phyloP scores from a whole-genome alignment of 1,284 basidiomycete species.

The Melanopsichium pennsylvanicum region DNA sequence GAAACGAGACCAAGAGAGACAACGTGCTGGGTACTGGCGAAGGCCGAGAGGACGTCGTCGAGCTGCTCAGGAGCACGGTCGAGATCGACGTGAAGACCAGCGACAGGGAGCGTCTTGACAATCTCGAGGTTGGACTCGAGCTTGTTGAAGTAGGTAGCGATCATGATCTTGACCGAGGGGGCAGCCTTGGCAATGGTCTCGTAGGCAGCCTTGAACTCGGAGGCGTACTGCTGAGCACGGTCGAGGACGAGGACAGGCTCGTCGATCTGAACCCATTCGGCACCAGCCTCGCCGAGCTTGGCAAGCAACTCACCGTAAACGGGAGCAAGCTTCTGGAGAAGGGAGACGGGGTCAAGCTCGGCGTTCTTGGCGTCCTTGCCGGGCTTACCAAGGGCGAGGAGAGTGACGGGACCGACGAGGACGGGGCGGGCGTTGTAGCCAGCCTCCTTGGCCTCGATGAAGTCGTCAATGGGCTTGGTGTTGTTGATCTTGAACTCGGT shows the following conservation, averaged over 20 bases:
- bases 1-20: conserved; percentile 97
- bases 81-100: conserved; percentile 95
- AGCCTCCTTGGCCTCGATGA: conserved; percentile 89
- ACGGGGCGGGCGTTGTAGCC: conserved; percentile 94
- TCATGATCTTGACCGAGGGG: conserved; percentile 79
- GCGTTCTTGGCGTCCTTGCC: conserved; percentile 80
- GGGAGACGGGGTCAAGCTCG: conserved; percentile 87
- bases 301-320: conserved; percentile 90
- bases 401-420: conserved; percentile 93
- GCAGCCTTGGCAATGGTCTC: conserved; percentile 80
- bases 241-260: conserved; percentile 97
- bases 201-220: conserved; percentile 84
- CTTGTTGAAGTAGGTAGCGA: conserved; percentile 93
- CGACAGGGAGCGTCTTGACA: conserved; percentile 89
- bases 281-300: conserved; percentile 91
- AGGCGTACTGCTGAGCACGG: conserved; percentile 78
- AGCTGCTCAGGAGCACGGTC: conserved; percentile 88
- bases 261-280: conserved; percentile 93
- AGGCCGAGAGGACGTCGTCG: conserved; percentile 79
- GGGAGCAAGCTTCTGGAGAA: conserved; percentile 88
- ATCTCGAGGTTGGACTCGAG: conserved; percentile 90
- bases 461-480: conserved; percentile 89
- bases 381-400: conserved; percentile 91
- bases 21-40: conserved; percentile 72
- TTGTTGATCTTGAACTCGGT: conserved; percentile 96